Evolutionary conservation across 257 asterid genomes (phyloP), one percentile per base, ranked within the genome.

Genomic region (Leptodermis oblonga): DNA sequence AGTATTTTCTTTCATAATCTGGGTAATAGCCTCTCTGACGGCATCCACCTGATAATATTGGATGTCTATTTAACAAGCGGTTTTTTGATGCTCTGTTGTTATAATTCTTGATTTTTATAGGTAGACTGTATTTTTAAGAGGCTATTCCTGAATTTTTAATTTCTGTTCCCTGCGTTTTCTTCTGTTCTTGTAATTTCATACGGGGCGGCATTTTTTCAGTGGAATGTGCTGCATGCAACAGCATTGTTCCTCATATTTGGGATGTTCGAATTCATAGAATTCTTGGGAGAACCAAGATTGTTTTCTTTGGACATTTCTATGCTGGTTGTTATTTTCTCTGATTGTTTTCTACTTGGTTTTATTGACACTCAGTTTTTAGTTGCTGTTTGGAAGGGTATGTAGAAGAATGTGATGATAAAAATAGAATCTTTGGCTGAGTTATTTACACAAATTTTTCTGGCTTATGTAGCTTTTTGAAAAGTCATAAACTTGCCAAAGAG

Each of bases 141-240:
- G n/a, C n/a, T n/a, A n/a, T n/a, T n/a, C 0, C 26, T 36, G 12
- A 11, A 9, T 41, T 9, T 33, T 34, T 67, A 17, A 31, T 39
- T n/a, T n/a, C n/a, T n/a, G n/a, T n/a, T n/a, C n/a, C n/a, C n/a
- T n/a, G n/a, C n/a, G n/a, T n/a, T n/a, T n/a, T n/a, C n/a, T n/a
- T n/a, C n/a, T n/a, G n/a, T n/a, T n/a, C n/a, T n/a, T n/a, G n/a
- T n/a, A n/a, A n/a, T n/a, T n/a, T n/a, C n/a, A n/a, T n/a, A 8
- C 7, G 33, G 12, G 30, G 37, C 1, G 30, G 5, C 25, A 31
- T 28, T 33, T 18, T 67, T 18, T 56, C 39, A 56, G 12, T 4
- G 63, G 63, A 53, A 68, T 68, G 17, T 42, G 48, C 53, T 52
- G 72, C 63, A 56, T 56, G 63, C 63, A 56, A 18, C 20, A 30